Conservation (phyloP, 2,329 filamentous ascomycete species). For the Fusarium tricinctum region DNA sequence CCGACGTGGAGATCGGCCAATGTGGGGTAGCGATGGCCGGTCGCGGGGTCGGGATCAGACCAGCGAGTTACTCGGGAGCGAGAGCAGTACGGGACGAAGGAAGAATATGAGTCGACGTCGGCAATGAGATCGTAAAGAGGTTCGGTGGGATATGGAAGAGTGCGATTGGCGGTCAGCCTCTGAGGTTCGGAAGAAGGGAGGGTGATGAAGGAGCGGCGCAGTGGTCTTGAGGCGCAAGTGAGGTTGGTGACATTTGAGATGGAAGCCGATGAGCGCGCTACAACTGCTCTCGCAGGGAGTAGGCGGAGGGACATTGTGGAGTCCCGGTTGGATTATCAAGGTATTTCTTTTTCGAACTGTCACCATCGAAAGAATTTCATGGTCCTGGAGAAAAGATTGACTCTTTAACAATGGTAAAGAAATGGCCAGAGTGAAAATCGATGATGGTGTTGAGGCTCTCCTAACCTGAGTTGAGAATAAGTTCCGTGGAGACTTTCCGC, state of each 20-base stretch:
- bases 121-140: slow-evolving; percentile 88
- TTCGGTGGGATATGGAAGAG: slow-evolving; percentile 78
- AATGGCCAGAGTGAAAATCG: slow-evolving; percentile 19
- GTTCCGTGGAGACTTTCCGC: slow-evolving; percentile 31
- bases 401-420: neutral
- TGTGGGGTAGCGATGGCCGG: slow-evolving; percentile 73
- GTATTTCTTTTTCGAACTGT: neutral
- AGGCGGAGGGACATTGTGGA: slow-evolving; percentile 41
- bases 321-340: neutral
- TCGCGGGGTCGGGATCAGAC: slow-evolving; percentile 66
- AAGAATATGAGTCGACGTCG: slow-evolving; percentile 85
- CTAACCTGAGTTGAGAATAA: slow-evolving; percentile 33
- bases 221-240: slow-evolving; percentile 36
- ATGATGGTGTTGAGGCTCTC: slow-evolving; percentile 48
- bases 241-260: slow-evolving; percentile 36
- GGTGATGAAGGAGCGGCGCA: slow-evolving; percentile 59
- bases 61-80: slow-evolving; percentile 82
- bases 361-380: slow-evolving; percentile 13
- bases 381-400: slow-evolving; percentile 3
- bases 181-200: slow-evolving; percentile 62
- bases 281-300: slow-evolving; percentile 20
- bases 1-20: slow-evolving; percentile 86
- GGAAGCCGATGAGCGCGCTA: slow-evolving; percentile 31
- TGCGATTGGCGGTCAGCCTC: slow-evolving; percentile 79
- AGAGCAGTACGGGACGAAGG: slow-evolving; percentile 93